Percentiles rank a stretch among this genome's conserved stretches.
Conservation (phyloP, 2,329 filamentous ascomycete genomes). For the Trichophyton schoenleinii region DNA sequence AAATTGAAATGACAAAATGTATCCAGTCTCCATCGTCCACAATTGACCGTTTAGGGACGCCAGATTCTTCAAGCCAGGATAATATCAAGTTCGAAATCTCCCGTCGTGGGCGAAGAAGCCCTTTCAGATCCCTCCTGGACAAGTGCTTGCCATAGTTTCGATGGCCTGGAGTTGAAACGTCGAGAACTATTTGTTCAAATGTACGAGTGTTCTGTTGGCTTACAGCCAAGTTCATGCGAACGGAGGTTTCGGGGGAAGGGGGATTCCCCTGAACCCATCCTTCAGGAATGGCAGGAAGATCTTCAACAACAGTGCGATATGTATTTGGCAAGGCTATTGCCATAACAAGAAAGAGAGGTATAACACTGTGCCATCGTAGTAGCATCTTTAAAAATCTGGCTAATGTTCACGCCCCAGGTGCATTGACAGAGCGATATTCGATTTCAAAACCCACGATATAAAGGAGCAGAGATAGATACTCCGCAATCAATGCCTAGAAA, state of each 20-base stretch:
- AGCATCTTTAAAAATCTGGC: not conserved
- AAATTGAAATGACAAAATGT: conserved; percentile 32
- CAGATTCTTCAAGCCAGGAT: conserved; percentile 43
- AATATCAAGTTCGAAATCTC: conserved; percentile 40
- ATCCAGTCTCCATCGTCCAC: conserved; percentile 49
- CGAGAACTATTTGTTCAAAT: conserved; percentile 48
- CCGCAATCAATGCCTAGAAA: not conserved
- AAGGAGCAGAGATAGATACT: not conserved
- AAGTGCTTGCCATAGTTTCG: conserved; percentile 50
- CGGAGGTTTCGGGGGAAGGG: conserved; percentile 25
- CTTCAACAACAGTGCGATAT: conserved; percentile 20
- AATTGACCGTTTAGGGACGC: conserved; percentile 35
- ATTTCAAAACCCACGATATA: not conserved
- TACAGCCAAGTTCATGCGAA: conserved; percentile 41
- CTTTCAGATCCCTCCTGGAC: conserved; percentile 46
- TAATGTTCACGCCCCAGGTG: not conserved
- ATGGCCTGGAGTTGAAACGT: conserved; percentile 50
- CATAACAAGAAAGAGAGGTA: not conserved
- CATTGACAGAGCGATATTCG: not conserved
- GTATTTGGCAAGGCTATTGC: not conserved
- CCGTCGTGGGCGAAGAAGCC: conserved; percentile 40
- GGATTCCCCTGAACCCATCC: conserved; percentile 23
- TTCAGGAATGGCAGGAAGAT: conserved; percentile 20
- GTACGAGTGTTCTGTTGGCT: conserved; percentile 37
- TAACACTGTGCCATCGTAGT: not conserved